phyloP scores from a whole-genome alignment of 2,329 filamentous ascomycete species.

The Fusarium nodosum region DNA sequence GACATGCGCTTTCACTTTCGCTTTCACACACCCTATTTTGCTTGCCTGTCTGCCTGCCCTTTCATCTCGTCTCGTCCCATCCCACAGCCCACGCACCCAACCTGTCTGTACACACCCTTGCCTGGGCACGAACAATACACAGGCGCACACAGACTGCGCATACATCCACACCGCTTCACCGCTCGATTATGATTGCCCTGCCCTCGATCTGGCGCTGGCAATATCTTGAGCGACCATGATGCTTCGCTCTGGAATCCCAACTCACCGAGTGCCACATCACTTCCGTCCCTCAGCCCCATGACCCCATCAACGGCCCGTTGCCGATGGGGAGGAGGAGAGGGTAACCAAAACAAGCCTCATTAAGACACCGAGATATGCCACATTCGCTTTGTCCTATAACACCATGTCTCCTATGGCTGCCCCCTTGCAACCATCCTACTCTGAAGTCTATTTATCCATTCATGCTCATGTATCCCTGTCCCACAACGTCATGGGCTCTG shows the following conservation, averaged over 20 bases:
- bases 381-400: slow-evolving; percentile 36
- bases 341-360: slow-evolving; percentile 31
- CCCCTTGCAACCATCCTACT: slow-evolving; percentile 33
- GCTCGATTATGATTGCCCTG: slow-evolving; percentile 39
- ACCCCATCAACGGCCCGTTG: slow-evolving; percentile 43
- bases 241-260: slow-evolving; percentile 39
- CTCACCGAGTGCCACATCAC: slow-evolving; percentile 51
- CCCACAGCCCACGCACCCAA: slow-evolving; percentile 38
- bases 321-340: slow-evolving; percentile 35
- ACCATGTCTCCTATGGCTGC: slow-evolving; percentile 30
- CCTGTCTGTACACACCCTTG: slow-evolving; percentile 42
- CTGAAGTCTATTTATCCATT: slow-evolving; percentile 30
- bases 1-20: slow-evolving; percentile 26
- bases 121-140: slow-evolving; percentile 41
- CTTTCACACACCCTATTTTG: slow-evolving; percentile 28
- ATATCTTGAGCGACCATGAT: slow-evolving; percentile 43
- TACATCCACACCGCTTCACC: slow-evolving; percentile 49
- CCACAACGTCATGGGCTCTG: slow-evolving; percentile 45
- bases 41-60: slow-evolving; percentile 18
- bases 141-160: slow-evolving; percentile 41
- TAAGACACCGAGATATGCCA: slow-evolving; percentile 39
- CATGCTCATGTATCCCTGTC: slow-evolving; percentile 41
- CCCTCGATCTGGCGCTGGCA: slow-evolving; percentile 34
- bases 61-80: slow-evolving; percentile 26
- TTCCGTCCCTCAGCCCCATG: slow-evolving; percentile 46